phyloP scores from a whole-genome alignment of 805 yeast genomes.

The Ogataea neopini region DNA sequence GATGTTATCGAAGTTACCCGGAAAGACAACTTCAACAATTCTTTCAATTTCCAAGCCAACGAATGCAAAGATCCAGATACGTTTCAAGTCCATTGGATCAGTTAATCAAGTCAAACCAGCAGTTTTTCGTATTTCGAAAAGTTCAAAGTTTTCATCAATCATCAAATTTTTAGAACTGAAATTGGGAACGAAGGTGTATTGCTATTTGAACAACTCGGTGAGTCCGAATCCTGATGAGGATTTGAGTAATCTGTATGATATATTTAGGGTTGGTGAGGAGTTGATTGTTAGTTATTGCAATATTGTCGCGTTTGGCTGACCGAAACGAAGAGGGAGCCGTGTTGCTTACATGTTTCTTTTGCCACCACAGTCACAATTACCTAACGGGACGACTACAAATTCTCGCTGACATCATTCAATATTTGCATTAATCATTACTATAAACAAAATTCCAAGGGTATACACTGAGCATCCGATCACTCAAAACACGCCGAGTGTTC shows the following conservation, averaged over 20 bases:
- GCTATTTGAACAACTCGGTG: slow-evolving; percentile 48
- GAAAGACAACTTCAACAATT: slow-evolving; percentile 26
- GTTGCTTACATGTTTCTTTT: no score
- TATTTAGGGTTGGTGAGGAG: slow-evolving; percentile 39
- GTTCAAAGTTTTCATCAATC: slow-evolving; percentile 49
- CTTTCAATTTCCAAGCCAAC: slow-evolving; percentile 20
- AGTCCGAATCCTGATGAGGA: slow-evolving; percentile 47
- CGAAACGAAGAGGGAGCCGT: no score
- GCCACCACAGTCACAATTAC: no score
- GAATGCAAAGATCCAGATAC: slow-evolving; percentile 42
- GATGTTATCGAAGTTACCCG: slow-evolving; percentile 26
- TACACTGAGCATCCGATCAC: no score
- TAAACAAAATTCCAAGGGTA: no score
- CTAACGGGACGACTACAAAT: no score
- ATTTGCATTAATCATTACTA: slow-evolving; percentile 1
- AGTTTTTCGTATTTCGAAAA: slow-evolving; percentile 48
- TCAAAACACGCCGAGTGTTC: no score
- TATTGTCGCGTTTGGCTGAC: slow-evolving; percentile 47
- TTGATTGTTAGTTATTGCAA: slow-evolving; percentile 47
- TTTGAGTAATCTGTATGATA: slow-evolving; percentile 38
- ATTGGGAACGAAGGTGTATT: slow-evolving; percentile 37
- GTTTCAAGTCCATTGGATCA: slow-evolving; percentile 65
- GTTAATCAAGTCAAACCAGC: slow-evolving; percentile 49
- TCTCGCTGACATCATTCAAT: slow-evolving; percentile 4
- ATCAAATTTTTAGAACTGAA: slow-evolving; percentile 45